These are phyloP conservation scores for Chalciporus sphaerocephalus DNA, from an alignment of 768 basidiomycete genomes.

Conservation along the genomic window DNA sequence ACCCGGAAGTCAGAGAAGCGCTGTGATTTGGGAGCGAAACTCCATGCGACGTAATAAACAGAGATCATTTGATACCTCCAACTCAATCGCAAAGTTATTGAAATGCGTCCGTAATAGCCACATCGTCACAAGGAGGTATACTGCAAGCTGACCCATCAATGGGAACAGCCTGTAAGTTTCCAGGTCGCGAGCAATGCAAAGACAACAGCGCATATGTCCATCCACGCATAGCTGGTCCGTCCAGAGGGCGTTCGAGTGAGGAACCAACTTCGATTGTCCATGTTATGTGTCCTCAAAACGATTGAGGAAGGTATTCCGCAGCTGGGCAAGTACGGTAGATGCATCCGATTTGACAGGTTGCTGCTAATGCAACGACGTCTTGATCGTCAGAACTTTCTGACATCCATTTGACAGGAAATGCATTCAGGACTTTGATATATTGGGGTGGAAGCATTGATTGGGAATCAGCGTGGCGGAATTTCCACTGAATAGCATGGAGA, in stretches of 20 bases:
- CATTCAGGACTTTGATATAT: not conserved
- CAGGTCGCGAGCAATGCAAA: conserved; percentile 1
- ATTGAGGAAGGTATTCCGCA: conserved; percentile 1
- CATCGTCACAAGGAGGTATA: conserved; percentile 2
- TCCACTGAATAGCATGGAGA: not conserved
- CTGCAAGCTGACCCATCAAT: conserved; percentile 5
- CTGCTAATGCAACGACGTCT: conserved; percentile 4
- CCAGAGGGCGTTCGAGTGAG: conserved; percentile 1
- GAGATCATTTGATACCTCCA: not conserved
- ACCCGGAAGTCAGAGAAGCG: conserved; percentile 1
- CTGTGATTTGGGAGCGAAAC: not conserved
- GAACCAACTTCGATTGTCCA: not conserved
- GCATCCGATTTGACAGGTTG: conserved; percentile 3
- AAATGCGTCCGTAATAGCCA: not conserved
- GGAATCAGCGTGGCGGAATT: not conserved
- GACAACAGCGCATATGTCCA: conserved; percentile 3
- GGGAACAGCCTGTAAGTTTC: conserved; percentile 3
- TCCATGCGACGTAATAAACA: conserved; percentile 7
- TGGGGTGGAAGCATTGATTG: not conserved
- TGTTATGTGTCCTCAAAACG: conserved; percentile 8
- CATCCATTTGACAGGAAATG: conserved; percentile 5
- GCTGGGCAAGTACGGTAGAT: conserved; percentile 3
- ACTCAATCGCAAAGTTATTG: not conserved
- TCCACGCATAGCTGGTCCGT: not conserved
- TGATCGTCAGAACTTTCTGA: conserved; percentile 6